Conservation (phyloP, 139 green algal genomes). For the Coelastrella sp. region DNA sequence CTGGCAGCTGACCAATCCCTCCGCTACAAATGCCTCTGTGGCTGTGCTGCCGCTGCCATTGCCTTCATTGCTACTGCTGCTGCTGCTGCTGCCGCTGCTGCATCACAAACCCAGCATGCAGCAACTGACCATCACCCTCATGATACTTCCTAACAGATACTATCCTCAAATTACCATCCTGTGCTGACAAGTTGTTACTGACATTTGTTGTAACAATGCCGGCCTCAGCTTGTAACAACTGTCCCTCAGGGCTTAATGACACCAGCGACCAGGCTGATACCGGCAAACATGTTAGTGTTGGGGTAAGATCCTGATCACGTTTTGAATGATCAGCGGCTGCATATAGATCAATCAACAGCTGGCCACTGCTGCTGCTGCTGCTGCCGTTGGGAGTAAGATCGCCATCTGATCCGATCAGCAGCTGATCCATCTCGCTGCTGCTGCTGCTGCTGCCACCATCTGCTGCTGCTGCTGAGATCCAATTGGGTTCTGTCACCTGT, state of each 20-base stretch:
- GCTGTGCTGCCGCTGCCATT: no score
- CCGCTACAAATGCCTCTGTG: no score
- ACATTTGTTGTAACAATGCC: neutral
- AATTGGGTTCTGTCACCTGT: conserved; percentile 48
- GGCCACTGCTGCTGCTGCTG: neutral
- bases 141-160: neutral
- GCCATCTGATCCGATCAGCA: neutral
- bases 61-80: neutral
- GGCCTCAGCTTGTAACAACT: conserved; percentile 10
- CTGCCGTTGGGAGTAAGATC: neutral
- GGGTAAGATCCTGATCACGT: neutral
- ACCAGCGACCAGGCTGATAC: conserved; percentile 6
- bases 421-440: neutral
- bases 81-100: neutral
- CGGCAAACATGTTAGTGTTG: neutral
- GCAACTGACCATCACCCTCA: neutral
- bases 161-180: neutral
- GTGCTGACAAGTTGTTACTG: neutral
- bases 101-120: neutral
- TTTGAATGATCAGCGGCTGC: no score
- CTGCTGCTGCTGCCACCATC: neutral
- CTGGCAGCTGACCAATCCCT: no score
- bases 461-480: conserved; percentile 41
- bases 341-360: no score
- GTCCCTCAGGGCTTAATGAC: neutral